Evolutionary conservation across 2,329 filamentous ascomycete species (phyloP), one percentile per base, ranked within the genome.

Genomic region (Hypocreales sp.): DNA sequence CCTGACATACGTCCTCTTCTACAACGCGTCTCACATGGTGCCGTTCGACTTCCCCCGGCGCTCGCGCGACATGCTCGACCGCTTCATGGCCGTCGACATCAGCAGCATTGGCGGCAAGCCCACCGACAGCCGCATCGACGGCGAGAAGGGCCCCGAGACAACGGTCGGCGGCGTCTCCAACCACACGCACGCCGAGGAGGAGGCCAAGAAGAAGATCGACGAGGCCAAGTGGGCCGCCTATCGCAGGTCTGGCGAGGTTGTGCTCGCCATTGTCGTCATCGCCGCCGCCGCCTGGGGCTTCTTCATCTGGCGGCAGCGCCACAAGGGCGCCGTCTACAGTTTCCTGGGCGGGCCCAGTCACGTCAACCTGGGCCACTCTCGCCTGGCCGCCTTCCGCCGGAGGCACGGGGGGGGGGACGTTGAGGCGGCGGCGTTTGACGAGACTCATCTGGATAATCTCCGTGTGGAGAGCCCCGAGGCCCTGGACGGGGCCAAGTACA

Each of bases 11-110:
- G 76, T 98, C 18, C 64, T 92, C 22, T 93, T 95, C 56, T 82
- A 92, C 61, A 92, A 98, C 51, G 75, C 83, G 11, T 92, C 81
- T 26, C 90, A 98, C 53, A 98, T 98, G 90, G 90, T 98, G 1
- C 92, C 90, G 1, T 95, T 90, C 45, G 87, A 98, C 52, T 80
- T 79, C 41, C 77, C 87, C 1, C 74, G 83, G 25, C 77, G 84
- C 34, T 79, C 76, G 13, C 72, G 87, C 35, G 90, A 95, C 50
- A 98, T 98, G 90, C 72, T 98, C 11, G 87, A 98, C 53, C 79
- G 90, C 22, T 93, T 98, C 56, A 83, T 95, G 67, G 72, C 73
- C 26, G 82, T 98, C 22, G 84, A 95, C 46, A 92, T 95, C 38
- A 79, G 72, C 40, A 78, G 70, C 44, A 92, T 94, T 38, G 87